Percentiles rank a stretch among this genome's conserved stretches.
Evolutionary conservation across 306 rosid species (phyloP).

Genomic region (Cucumis hystrix): DNA sequence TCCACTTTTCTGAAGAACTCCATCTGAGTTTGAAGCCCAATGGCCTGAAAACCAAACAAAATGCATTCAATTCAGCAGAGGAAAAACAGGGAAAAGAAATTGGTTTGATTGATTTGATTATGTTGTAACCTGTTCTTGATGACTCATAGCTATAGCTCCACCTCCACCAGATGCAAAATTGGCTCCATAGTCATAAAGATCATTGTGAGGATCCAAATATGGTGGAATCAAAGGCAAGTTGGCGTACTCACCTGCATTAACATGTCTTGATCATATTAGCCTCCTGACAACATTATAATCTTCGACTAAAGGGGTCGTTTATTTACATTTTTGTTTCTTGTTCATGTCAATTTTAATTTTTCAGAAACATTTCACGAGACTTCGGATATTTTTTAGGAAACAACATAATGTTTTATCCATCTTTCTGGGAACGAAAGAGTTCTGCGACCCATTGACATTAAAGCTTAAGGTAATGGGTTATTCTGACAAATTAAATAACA

Average conservation of each 20-base stretch:
- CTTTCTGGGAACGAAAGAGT: too few relatives aligned
- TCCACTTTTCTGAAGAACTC: slow-evolving; percentile 20
- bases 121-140: slow-evolving; percentile 21
- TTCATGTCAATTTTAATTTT: too few relatives aligned
- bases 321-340: too few relatives aligned
- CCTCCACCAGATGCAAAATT: slow-evolving; percentile 62
- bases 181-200: slow-evolving; percentile 20
- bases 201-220: slow-evolving; percentile 27
- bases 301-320: too few relatives aligned
- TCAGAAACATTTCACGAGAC: too few relatives aligned
- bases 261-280: too few relatives aligned
- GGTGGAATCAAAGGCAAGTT: slow-evolving; percentile 31
- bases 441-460: too few relatives aligned
- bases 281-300: too few relatives aligned
- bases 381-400: too few relatives aligned
- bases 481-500: too few relatives aligned
- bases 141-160: slow-evolving; percentile 39
- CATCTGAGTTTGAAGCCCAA: slow-evolving; percentile 28
- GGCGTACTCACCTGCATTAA: slow-evolving; percentile 22
- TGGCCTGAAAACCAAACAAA: slow-evolving; percentile 7
- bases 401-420: too few relatives aligned
- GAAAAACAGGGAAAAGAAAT: neutral
- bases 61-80: neutral
- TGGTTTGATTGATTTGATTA: neutral
- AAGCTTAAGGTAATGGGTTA: too few relatives aligned